These are phyloP conservation scores for Penicillium sp. DNA, from an alignment of 2,329 filamentous ascomycete genomes.

Conservation along the genomic window DNA sequence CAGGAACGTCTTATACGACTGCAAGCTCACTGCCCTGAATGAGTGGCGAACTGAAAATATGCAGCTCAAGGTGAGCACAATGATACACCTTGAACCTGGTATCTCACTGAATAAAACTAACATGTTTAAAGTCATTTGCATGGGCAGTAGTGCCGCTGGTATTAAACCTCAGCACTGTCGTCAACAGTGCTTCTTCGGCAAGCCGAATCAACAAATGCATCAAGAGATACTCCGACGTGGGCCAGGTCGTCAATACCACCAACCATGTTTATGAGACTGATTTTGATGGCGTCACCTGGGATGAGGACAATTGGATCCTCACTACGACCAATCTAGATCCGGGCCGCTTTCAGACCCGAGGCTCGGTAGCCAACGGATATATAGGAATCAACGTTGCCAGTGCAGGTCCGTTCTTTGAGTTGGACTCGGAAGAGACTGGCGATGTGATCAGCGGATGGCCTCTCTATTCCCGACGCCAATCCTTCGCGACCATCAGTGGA, in stretches of 20 bases:
- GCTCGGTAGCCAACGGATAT: constrained; percentile 59
- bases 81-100: neutral
- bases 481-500: constrained; percentile 62
- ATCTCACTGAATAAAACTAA: constrained; percentile 2
- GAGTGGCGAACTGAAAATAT: constrained; percentile 12
- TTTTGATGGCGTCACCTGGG: constrained; percentile 53
- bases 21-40: neutral
- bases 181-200: constrained; percentile 8
- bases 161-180: constrained; percentile 5
- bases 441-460: constrained; percentile 62
- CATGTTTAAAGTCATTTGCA: constrained; percentile 3
- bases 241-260: constrained; percentile 8
- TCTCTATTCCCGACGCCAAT: constrained; percentile 56
- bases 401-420: constrained; percentile 59
- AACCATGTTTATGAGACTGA: constrained; percentile 43
- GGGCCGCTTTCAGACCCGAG: constrained; percentile 56
- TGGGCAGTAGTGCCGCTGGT: constrained; percentile 16
- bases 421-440: constrained; percentile 38
- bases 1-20: too few species aligned
- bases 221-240: constrained; percentile 15
- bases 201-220: constrained; percentile 20
- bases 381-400: constrained; percentile 59
- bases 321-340: constrained; percentile 50
- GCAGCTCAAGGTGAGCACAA: constrained; percentile 16
- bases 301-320: constrained; percentile 53